Percentiles rank a stretch among this genome's conserved stretches.
These are phyloP conservation scores for Toxicodendron radicans DNA, from an alignment of 345 rosid genomes.

Conservation along the genomic window DNA sequence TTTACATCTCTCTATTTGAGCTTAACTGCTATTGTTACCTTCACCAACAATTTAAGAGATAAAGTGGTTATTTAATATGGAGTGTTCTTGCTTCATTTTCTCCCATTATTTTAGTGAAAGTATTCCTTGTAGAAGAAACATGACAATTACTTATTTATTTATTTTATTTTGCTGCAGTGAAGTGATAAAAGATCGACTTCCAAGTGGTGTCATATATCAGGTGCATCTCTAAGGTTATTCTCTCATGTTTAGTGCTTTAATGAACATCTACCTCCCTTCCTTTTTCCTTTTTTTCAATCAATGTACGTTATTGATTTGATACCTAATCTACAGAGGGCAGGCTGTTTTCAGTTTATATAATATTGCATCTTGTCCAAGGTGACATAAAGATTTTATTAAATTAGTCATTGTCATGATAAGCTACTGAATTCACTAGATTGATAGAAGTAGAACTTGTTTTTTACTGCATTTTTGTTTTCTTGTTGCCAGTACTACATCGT, in stretches of 20 bases:
- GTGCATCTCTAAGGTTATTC: slow-evolving; percentile 32
- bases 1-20: no score
- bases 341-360: background rate
- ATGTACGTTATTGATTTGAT: background rate
- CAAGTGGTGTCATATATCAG: slow-evolving; percentile 67
- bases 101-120: background rate
- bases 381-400: background rate
- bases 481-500: background rate
- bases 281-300: background rate
- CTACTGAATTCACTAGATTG: background rate
- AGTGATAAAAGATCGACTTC: slow-evolving; percentile 71
- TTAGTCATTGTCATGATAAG: background rate
- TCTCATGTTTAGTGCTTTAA: background rate
- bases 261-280: background rate
- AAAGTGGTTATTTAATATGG: no score
- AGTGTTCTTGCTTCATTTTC: no score
- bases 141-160: background rate
- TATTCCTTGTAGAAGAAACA: background rate
- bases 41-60: no score
- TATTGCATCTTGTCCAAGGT: background rate
- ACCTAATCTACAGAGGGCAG: background rate
- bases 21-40: no score
- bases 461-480: background rate
- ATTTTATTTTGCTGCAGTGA: slow-evolving; percentile 49
- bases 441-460: background rate